Conservation (phyloP, 2,329 filamentous ascomycete genomes). For the Aspergillus pseudoterreus region DNA sequence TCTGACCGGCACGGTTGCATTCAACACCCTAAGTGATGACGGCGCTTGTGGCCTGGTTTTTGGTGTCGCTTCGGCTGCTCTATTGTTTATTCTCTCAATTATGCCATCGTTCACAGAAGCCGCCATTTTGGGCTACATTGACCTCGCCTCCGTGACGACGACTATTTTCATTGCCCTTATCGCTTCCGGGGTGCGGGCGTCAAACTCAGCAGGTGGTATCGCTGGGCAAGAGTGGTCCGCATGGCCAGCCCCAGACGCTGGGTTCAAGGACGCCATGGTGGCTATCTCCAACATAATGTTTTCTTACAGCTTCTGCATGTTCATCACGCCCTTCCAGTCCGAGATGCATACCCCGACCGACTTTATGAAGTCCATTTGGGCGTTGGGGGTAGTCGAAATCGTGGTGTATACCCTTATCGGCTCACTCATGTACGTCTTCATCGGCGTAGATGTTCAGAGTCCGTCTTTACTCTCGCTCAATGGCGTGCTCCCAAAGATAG, state of each 20-base stretch:
- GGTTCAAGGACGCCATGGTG: constrained; percentile 26
- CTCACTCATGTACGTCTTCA: constrained; percentile 24
- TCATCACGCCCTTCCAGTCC: constrained; percentile 7
- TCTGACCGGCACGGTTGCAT: constrained; percentile 46
- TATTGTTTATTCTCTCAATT: constrained; percentile 27
- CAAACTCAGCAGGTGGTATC: neutral
- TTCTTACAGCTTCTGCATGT: constrained; percentile 36
- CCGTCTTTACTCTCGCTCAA: constrained; percentile 26
- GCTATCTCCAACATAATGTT: constrained; percentile 28
- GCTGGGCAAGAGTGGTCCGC: constrained; percentile 8
- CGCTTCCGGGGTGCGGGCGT: constrained; percentile 21
- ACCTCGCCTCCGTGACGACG: constrained; percentile 29
- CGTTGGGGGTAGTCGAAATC: constrained; percentile 6
- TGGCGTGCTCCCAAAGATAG: constrained; percentile 7
- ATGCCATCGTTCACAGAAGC: constrained; percentile 31
- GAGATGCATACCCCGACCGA: constrained; percentile 11
- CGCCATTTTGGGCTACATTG: constrained; percentile 30
- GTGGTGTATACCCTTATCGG: constrained; percentile 9
- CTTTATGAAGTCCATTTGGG: constrained; percentile 8
- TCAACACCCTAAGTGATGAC: constrained; percentile 36
- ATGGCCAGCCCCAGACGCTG: constrained; percentile 13
- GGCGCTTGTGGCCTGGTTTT: constrained; percentile 35
- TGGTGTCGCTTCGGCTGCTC: constrained; percentile 38
- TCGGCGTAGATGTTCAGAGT: constrained; percentile 21
- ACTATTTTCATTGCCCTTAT: constrained; percentile 31